Conservation (phyloP, 2,329 filamentous ascomycete genomes). For the Chaetomiaceae sp. region DNA sequence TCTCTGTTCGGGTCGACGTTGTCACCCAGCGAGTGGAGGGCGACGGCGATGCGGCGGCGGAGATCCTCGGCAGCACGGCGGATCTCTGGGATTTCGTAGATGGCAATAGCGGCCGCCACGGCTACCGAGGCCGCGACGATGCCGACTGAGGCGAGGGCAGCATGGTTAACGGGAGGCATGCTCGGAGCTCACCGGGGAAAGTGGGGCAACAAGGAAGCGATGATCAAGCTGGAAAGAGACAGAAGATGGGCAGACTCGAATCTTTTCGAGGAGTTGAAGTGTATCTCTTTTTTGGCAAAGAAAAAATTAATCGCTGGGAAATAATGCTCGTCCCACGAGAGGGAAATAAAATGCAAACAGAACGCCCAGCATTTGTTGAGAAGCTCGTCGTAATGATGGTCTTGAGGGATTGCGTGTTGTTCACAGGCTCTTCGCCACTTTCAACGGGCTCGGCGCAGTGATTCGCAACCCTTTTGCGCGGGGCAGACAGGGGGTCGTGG, state of each 20-base stretch:
- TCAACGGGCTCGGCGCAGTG: constrained; percentile 9
- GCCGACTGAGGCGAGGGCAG: constrained; percentile 51
- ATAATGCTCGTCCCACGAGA: too few relatives aligned
- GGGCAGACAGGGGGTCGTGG: constrained; percentile 10
- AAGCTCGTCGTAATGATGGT: neutral
- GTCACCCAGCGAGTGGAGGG: constrained; percentile 55
- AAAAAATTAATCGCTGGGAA: too few relatives aligned
- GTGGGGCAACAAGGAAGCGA: neutral
- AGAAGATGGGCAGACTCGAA: too few relatives aligned
- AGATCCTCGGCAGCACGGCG: constrained; percentile 58
- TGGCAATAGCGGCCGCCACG: constrained; percentile 53
- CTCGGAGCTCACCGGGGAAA: constrained; percentile 17
- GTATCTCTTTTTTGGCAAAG: too few relatives aligned
- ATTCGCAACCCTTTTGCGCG: constrained; percentile 13
- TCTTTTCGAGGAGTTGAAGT: too few relatives aligned
- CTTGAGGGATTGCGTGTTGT: constrained; percentile 23
- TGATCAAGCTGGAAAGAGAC: neutral
- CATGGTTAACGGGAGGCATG: constrained; percentile 55
- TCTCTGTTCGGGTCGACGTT: constrained; percentile 47
- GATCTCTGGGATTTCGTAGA: constrained; percentile 61
- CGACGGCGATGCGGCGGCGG: constrained; percentile 56
- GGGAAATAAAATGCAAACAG: neutral
- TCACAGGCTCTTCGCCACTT: constrained; percentile 20
- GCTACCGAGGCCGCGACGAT: constrained; percentile 54
- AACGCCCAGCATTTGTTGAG: neutral